Percentiles rank a stretch among this genome's conserved stretches.
Evolutionary conservation across 495 filamentous ascomycete genomes (phyloP).

Genomic region (Parmelia sp.): DNA sequence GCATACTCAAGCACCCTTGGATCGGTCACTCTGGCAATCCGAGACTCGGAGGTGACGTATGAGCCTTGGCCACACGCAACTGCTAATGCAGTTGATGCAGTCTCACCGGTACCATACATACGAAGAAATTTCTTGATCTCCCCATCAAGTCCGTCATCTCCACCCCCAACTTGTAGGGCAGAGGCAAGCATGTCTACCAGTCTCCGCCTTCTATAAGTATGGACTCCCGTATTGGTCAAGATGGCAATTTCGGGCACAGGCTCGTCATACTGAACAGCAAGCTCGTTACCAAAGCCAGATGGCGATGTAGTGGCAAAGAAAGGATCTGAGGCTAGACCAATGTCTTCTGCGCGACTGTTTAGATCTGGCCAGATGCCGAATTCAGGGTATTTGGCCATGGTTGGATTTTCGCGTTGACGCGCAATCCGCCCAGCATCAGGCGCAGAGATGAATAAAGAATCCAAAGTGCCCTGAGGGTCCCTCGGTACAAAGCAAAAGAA

Average conservation of each 20-base stretch:
- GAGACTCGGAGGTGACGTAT: conserved; percentile 64
- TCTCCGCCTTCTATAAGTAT: conserved; percentile 72
- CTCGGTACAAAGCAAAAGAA: conserved; percentile 75
- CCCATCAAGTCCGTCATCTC: conserved; percentile 71
- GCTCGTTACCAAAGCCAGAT: conserved; percentile 85
- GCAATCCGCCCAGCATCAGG: conserved; percentile 80
- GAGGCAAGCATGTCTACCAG: conserved; percentile 91
- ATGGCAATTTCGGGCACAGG: conserved; percentile 76
- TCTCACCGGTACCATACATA: conserved; percentile 78
- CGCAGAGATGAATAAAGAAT: conserved; percentile 74
- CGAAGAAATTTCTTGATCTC: conserved; percentile 76
- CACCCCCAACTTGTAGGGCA: conserved; percentile 61
- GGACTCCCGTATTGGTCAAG: conserved; percentile 81
- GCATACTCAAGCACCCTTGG: conserved; percentile 75
- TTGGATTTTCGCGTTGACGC: conserved; percentile 46
- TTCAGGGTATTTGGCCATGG: conserved; percentile 53
- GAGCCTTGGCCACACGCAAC: conserved; percentile 92
- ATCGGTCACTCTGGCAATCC: conserved; percentile 66
- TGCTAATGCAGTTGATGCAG: conserved; percentile 81
- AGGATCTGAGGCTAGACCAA: conserved; percentile 65
- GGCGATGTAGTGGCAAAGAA: conserved; percentile 64
- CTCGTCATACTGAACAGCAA: conserved; percentile 88
- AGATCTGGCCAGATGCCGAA: conserved; percentile 68
- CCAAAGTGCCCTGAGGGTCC: conserved; percentile 40
- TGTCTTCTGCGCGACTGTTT: conserved; percentile 61